Percentiles rank a stretch among this genome's conserved stretches.
phyloP scores from a whole-genome alignment of 176 grass and related monocot species.

The Poa pratensis region DNA sequence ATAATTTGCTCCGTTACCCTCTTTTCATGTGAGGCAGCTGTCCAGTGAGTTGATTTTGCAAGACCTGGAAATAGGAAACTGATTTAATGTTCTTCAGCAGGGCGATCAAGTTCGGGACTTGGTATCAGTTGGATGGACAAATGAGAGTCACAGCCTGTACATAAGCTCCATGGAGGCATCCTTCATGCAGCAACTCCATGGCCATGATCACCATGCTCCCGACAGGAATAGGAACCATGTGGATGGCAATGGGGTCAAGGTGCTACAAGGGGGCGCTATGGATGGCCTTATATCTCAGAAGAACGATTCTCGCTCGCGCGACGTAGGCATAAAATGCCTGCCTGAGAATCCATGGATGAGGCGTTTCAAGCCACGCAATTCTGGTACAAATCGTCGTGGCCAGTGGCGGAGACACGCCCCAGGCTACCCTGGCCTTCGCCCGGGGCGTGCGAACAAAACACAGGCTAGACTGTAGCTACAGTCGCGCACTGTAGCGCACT shows the following conservation, averaged over 20 bases:
- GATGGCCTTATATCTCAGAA: slow-evolving; percentile 44
- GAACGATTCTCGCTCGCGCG: not conserved
- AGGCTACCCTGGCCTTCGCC: no score
- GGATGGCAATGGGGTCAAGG: slow-evolving; percentile 38
- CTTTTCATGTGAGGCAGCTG: not conserved
- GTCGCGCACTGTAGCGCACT: no score
- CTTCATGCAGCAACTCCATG: slow-evolving; percentile 42
- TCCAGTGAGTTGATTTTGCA: not conserved
- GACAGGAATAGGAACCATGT: not conserved
- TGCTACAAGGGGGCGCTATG: slow-evolving; percentile 28
- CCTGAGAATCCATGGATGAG: slow-evolving; percentile 61
- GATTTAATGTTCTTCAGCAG: slow-evolving; percentile 39
- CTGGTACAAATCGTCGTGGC: not conserved
- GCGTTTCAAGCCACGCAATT: slow-evolving; percentile 45
- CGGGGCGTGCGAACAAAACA: no score
- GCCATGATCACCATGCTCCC: not conserved
- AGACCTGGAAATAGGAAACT: not conserved
- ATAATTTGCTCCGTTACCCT: not conserved
- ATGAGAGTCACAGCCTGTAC: slow-evolving; percentile 60
- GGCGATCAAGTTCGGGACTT: slow-evolving; percentile 27
- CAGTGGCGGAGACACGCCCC: no score
- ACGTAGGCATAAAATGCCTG: not conserved
- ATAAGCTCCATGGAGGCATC: slow-evolving; percentile 80
- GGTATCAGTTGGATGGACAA: slow-evolving; percentile 63
- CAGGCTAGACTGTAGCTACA: no score